Conservation (phyloP, 1,284 basidiomycete genomes). For the Cryptococcus sp. region DNA sequence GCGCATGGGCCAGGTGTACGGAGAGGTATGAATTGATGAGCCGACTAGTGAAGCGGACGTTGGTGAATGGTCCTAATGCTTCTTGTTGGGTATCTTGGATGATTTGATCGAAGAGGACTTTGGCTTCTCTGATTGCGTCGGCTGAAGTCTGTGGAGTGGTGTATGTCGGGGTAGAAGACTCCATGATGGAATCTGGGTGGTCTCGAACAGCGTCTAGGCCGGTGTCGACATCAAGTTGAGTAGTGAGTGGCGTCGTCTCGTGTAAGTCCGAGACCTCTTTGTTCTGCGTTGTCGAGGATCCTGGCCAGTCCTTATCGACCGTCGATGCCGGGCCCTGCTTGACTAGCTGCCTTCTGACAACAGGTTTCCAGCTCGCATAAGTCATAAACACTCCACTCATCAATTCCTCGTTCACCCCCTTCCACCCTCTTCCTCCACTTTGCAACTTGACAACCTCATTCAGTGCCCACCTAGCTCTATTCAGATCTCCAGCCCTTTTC, state of each 20-base stretch:
- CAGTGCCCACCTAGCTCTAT: conserved; percentile 81
- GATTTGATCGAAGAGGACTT: conserved; percentile 66
- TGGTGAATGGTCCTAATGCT: conserved; percentile 52
- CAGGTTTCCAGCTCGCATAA: conserved; percentile 72
- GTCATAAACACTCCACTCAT: conserved; percentile 82
- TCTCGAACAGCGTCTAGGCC: background rate
- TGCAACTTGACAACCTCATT: conserved; percentile 67
- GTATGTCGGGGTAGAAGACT: background rate
- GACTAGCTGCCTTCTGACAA: conserved; percentile 11
- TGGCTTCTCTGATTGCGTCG: conserved; percentile 70
- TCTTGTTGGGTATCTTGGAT: conserved; percentile 51
- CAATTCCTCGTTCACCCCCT: conserved; percentile 62
- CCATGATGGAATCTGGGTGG: background rate
- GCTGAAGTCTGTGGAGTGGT: conserved; percentile 58
- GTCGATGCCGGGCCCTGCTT: conserved; percentile 13
- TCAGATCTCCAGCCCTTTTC: conserved; percentile 77
- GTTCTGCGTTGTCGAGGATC: conserved; percentile 7
- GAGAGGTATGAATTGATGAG: conserved; percentile 80
- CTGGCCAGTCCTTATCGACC: conserved; percentile 11
- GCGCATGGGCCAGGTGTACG: conserved; percentile 55
- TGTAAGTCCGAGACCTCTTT: background rate
- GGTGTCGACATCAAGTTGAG: background rate
- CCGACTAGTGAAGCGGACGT: conserved; percentile 59
- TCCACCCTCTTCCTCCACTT: conserved; percentile 7
- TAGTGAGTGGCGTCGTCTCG: background rate